Conservation (phyloP, 2,329 filamentous ascomycete species). For the Phoma sp. region DNA sequence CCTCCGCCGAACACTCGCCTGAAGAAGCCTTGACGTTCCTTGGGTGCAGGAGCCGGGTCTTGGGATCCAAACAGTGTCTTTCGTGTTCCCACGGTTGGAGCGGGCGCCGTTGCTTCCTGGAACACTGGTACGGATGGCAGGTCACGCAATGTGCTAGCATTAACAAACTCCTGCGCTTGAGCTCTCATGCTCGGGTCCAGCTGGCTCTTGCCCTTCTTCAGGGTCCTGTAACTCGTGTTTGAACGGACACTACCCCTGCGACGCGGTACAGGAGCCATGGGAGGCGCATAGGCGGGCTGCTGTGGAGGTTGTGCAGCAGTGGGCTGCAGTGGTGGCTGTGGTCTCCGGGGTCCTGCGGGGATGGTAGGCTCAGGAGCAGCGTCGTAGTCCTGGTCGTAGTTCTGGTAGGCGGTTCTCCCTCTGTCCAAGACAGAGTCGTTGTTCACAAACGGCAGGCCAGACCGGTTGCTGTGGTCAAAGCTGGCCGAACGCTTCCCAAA, state of each 20-base stretch:
- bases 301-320: conserved; percentile 48
- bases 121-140: conserved; percentile 55
- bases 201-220: conserved; percentile 53
- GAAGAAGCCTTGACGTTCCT: conserved; percentile 87
- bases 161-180: conserved; percentile 59
- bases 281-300: conserved; percentile 49
- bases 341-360: conserved; percentile 76
- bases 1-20: conserved; percentile 79
- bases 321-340: conserved; percentile 53
- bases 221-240: conserved; percentile 55
- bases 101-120: conserved; percentile 60
- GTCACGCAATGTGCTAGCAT: conserved; percentile 53
- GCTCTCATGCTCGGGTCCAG: conserved; percentile 52
- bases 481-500: conserved; percentile 72
- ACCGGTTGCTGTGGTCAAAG: conserved; percentile 65
- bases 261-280: conserved; percentile 54
- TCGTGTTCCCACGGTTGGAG: conserved; percentile 61
- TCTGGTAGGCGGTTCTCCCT: conserved; percentile 52
- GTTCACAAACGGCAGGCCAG: conserved; percentile 32
- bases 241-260: conserved; percentile 68
- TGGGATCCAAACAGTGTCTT: conserved; percentile 54
- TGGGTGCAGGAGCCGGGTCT: conserved; percentile 50
- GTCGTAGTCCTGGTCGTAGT: conserved; percentile 70
- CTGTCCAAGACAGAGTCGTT: conserved; percentile 56
- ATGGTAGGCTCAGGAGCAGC: conserved; percentile 87